Base-by-base conservation (phyloP, 306 rosid genomes). In the Vicia sativa region DNA sequence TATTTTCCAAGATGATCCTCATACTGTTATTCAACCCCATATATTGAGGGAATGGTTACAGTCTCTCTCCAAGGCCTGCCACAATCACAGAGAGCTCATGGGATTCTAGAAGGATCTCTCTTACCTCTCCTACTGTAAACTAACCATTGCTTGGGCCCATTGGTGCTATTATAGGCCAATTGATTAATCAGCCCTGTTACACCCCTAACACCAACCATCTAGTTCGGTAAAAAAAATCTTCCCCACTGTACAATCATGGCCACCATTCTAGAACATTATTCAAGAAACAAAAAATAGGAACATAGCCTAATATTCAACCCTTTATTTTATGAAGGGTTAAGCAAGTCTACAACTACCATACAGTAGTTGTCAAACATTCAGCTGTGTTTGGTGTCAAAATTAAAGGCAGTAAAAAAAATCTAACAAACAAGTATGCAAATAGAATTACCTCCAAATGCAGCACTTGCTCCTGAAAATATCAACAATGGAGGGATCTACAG, bases 361-460 rank as follows among this genome's bases (percentile, higher is more conserved):
- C 49, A 71, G 67, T 34, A 34, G 34, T 37, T 12, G 68, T 61
- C 62, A 70, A 41, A 42, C 14, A 45, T 62, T 56, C 44, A 48
- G 38, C 46, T 1, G 19, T 11, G 25, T 14, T 4, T 21, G n/a
- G 31, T 11, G 11, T 21, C 10, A 25, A 72, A 76, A 15, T 19
- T 49, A 7, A 73, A 25, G 11, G 4, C 12, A 23, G 50, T 52
- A 48, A 25, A 41, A 25, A 41, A 25, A 54, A 13, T 58, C 23
- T 15, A 39, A 53, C 15, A 56, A 37, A 53, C 25, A 68, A 26
- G 26, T 68, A 54, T 66, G 49, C 13, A 41, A 0, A 25, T 7
- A 28, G 63, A 21, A 66, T 55, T 83, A 93, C 97, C 97, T 80
- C 96, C 99, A 77, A 90, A 90, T 73, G 95, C 90, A 66, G 96